Evolutionary conservation across 441 rosid species (phyloP), one percentile per base, ranked within the genome.

Genomic region (Populus trichocarpa): DNA sequence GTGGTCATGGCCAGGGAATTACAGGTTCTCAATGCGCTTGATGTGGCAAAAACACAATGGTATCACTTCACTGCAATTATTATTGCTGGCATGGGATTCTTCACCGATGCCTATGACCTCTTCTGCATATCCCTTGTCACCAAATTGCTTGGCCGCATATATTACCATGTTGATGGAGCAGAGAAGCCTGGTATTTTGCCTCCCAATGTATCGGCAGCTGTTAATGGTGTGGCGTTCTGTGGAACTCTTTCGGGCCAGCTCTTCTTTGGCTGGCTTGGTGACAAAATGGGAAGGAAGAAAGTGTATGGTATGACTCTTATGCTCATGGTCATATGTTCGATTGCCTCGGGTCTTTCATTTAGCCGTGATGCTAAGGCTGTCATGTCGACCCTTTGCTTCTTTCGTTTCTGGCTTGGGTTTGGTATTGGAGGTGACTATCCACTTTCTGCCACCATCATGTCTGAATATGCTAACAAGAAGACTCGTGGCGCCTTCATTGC

Each of bases 191-290:
- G 97, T 33, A 33, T 84, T 74, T 80, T 92, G 81, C 97, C 97
- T 65, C 93, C 94, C 16, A 91, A 90, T 75, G 94, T 91, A 23
- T 70, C 97, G 1, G 94, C 95, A 6, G 94, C 95, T 2, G 95
- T 92, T 30, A 92, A 90, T 77, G 95, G 97, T 3, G 97, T 92
- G 3, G 95, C 97, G 0, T 89, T 92, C 77, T 86, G 90, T 20
- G 97, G 97, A 69, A 91, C 95, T 20, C 89, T 92, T 23, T 18
- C 94, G 80, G 74, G 94, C 13, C 98, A 93, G 84, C 94, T 93
- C 71, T 93, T 93, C 84, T 93, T 93, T 35, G 98, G 98, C 11
- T 93, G 98, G 97, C 95, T 93, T 16, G 97, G 98, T 20, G 95
- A 93, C 77, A 93, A 90, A 71, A 40, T 92, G 78, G 98, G 95